phyloP scores from a whole-genome alignment of 2,329 filamentous ascomycete genomes.

The Metarhizium brunneum region DNA sequence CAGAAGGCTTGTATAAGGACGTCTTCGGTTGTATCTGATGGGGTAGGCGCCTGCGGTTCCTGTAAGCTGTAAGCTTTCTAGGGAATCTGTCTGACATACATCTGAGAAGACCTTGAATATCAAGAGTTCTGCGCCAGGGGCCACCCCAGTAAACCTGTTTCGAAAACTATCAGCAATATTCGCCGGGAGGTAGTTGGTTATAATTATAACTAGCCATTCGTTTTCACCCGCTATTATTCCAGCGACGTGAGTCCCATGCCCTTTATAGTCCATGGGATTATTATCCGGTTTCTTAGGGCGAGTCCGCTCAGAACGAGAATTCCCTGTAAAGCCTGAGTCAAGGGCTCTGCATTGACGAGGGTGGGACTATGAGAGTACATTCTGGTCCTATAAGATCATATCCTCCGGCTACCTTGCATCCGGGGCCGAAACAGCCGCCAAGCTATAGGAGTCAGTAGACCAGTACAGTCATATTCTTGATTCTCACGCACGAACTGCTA shows the following conservation, averaged over 20 bases:
- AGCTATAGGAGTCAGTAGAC: constrained; percentile 16
- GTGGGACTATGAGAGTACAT: constrained; percentile 15
- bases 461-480: background rate
- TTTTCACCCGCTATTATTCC: constrained; percentile 39
- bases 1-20: constrained; percentile 27
- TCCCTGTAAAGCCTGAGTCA: background rate
- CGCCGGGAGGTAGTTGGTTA: background rate
- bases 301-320: constrained; percentile 1
- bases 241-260: constrained; percentile 24
- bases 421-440: constrained; percentile 28
- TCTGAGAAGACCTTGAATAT: constrained; percentile 34
- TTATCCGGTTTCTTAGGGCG: constrained; percentile 23
- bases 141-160: constrained; percentile 32
- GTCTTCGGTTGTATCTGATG: constrained; percentile 19
- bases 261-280: constrained; percentile 12
- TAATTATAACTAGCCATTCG: constrained; percentile 16
- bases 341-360: background rate
- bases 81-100: constrained; percentile 8
- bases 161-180: background rate
- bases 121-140: constrained; percentile 33
- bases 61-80: background rate
- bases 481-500: constrained; percentile 17
- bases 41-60: background rate
- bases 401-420: constrained; percentile 27
- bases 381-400: constrained; percentile 27